Evolutionary conservation across 495 filamentous ascomycete genomes (phyloP), one percentile per base, ranked within the genome.

Genomic region (Hypoxylon intermedium): DNA sequence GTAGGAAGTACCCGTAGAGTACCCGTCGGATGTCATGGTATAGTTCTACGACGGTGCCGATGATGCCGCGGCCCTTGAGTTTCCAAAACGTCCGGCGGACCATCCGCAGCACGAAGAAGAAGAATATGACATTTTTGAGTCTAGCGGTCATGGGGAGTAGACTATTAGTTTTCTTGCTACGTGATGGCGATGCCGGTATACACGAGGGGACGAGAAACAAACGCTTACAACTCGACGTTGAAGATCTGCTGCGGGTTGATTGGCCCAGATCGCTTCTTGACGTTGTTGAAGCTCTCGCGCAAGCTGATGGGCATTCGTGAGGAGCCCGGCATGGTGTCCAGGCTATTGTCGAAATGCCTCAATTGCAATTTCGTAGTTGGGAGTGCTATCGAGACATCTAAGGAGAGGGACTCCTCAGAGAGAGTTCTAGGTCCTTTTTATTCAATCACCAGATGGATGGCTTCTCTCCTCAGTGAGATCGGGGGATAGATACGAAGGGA

Each of bases 41-140:
- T 49, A 87, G 72, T 71, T 92, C 86, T 67, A 80, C 79, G 44
- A 92, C 64, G 24, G 90, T 89, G 42, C 95, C 95, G 53, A 96
- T 67, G 50, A 96, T 70, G 38, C 95, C 95, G 67, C 92, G 90
- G 60, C 95, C 95, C 66, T 89, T 89, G 63, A 99, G 79, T 57
- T 92, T 89, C 70, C 91, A 85, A 54, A 89, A 85, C 26, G 82
- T 83, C 72, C 89, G 93, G 59, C 92, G 89, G 9, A 87, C 86
- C 81, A 92, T 93, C 64, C 93, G 86, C 30, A 98, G 78, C 34
- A 98, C 72, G 77, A 98, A 97, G 55, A 94, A 83, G 69, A 92
- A 80, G 74, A 99, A 97, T 37, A 98, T 74, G 37, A 97, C 80
- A 70, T 97, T 97, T 34, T 89, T 89, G 51, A 97, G 60, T 38